Percentiles rank a stretch among this genome's conserved stretches.
Evolutionary conservation across 1,284 basidiomycete genomes (phyloP).

Genomic region (Microbotryum intermedium): DNA sequence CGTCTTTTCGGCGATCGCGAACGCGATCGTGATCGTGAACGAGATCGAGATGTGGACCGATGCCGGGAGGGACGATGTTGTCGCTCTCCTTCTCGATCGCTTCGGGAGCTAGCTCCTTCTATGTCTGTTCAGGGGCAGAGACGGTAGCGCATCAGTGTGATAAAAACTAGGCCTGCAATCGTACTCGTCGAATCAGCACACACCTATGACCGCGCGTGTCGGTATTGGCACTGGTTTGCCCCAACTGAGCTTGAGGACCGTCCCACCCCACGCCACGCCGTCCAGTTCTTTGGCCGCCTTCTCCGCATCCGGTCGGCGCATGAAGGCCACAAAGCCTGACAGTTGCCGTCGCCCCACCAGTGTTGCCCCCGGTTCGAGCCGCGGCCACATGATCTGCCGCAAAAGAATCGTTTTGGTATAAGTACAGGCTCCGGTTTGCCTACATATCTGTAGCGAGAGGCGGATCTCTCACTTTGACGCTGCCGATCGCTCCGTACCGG

Average conservation of each 20-base stretch:
- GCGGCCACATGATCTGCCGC: conserved; percentile 83
- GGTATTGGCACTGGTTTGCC: conserved; percentile 87
- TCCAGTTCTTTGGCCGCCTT: conserved; percentile 74
- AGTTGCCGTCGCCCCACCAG: conserved; percentile 47
- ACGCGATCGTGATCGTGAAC: conserved; percentile 33
- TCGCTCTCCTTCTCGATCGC: conserved; percentile 28
- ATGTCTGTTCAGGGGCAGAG: not conserved
- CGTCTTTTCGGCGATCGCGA: conserved; percentile 30
- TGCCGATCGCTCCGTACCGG: conserved; percentile 46
- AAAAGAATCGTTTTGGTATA: not conserved
- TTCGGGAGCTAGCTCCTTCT: not conserved
- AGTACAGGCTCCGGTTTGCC: no score
- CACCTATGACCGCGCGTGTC: conserved; percentile 68
- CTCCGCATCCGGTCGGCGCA: conserved; percentile 86
- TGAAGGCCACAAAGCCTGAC: conserved; percentile 91
- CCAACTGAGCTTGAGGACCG: conserved; percentile 78
- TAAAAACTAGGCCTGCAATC: not conserved
- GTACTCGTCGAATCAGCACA: conserved; percentile 33
- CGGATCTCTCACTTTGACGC: conserved; percentile 38
- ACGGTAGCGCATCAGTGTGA: not conserved
- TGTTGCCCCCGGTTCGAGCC: conserved; percentile 36
- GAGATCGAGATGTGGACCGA: conserved; percentile 9
- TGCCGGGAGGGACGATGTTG: conserved; percentile 39
- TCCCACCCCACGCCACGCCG: conserved; percentile 85
- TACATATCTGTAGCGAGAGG: not conserved